Evolutionary conservation across 108 stramenopile genomes (phyloP).

Genomic region (Skeletonema marinoi): DNA sequence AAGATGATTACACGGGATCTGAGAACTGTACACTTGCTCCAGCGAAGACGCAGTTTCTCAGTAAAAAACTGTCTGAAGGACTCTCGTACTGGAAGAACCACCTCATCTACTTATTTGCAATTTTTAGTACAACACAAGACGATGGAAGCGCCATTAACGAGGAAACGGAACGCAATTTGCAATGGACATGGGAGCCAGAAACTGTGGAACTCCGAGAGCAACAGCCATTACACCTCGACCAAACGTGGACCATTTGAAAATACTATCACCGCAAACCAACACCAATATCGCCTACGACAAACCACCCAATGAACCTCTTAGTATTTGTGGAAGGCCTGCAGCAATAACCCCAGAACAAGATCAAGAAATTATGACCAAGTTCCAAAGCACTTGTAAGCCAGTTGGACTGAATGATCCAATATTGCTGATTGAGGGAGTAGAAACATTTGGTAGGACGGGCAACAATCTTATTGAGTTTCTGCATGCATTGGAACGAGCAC

Average conservation of each 20-base stretch:
- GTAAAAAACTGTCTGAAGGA: too few relatives aligned
- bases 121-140: background rate
- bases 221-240: background rate
- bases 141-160: background rate
- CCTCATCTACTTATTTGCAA: too few relatives aligned
- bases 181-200: background rate
- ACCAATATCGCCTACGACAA: background rate
- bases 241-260: background rate
- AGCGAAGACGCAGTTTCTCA: too few relatives aligned
- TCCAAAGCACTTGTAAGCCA: background rate
- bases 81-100: too few relatives aligned
- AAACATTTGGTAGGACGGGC: conserved; percentile 28
- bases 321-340: background rate
- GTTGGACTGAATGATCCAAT: background rate
- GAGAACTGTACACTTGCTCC: too few relatives aligned
- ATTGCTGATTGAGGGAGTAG: conserved; percentile 12
- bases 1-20: too few relatives aligned
- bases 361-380: background rate
- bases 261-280: background rate
- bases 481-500: conserved; percentile 42
- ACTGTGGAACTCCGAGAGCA: background rate
- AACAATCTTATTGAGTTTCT: conserved; percentile 46
- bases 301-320: background rate
- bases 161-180: background rate
- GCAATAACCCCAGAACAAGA: background rate